phyloP scores from a whole-genome alignment of 495 filamentous ascomycete genomes.

The Rhypophila decipiens region DNA sequence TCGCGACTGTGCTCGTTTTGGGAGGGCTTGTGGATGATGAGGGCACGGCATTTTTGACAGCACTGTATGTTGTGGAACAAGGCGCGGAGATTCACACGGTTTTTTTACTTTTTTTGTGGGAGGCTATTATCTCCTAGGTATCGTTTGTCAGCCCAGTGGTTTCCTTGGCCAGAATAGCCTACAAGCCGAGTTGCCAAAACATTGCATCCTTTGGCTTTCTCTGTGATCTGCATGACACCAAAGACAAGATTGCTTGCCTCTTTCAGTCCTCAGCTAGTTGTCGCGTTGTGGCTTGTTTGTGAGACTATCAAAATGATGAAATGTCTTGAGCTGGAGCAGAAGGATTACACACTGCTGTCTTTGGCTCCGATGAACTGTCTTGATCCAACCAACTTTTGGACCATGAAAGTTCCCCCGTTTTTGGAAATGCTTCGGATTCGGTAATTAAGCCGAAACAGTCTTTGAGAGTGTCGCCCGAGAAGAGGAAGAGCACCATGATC shows the following conservation, averaged over 20 bases:
- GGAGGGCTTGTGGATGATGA: constrained; percentile 12
- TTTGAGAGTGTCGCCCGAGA: no score
- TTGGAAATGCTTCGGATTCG: background rate
- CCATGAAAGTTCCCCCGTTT: background rate
- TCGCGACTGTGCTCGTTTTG: constrained; percentile 4
- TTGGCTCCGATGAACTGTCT: constrained; percentile 18
- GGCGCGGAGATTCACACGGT: no score
- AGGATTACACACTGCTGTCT: constrained; percentile 21
- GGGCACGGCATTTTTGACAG: constrained; percentile 27
- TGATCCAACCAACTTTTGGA: background rate
- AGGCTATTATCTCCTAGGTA: no score
- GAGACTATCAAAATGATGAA: constrained; percentile 1
- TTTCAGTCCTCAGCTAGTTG: background rate
- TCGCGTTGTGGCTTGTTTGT: background rate
- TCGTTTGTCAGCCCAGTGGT: no score
- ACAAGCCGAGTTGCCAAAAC: background rate
- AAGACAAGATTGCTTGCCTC: background rate
- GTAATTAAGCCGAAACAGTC: constrained; percentile 21
- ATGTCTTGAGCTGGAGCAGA: constrained; percentile 18
- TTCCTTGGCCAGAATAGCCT: background rate
- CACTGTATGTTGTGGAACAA: constrained; percentile 12
- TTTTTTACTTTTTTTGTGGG: no score
- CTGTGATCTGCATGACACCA: no score
- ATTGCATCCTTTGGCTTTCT: no score
- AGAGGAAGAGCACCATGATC: no score